Percentiles rank a stretch among this genome's conserved stretches.
Conservation (phyloP, 2,329 filamentous ascomycete genomes). For the Lanzia echinophila region DNA sequence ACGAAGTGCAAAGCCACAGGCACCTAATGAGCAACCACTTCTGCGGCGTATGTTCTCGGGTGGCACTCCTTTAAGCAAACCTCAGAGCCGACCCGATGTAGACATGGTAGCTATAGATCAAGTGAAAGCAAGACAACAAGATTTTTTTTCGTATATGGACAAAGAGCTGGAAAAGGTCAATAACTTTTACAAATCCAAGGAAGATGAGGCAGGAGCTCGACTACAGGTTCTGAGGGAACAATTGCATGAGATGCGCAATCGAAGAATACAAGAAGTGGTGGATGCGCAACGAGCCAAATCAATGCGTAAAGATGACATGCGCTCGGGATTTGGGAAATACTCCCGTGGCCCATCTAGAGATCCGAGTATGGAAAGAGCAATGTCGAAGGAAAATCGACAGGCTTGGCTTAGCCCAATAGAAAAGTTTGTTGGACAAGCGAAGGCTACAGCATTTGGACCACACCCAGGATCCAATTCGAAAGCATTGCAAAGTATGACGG, state of each 20-base stretch:
- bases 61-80: conserved; percentile 31
- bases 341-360: conserved; percentile 18
- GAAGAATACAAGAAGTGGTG: conserved; percentile 64
- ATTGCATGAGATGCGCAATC: conserved; percentile 86
- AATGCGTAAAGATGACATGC: conserved; percentile 19
- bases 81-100: conserved; percentile 38
- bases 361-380: conserved; percentile 11
- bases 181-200: conserved; percentile 79
- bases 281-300: conserved; percentile 19
- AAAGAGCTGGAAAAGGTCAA: conserved; percentile 87
- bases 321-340: conserved; percentile 12
- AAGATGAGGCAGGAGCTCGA: conserved; percentile 72
- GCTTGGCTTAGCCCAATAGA: conserved; percentile 46
- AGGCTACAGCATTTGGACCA: conserved; percentile 41
- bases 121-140: conserved; percentile 66
- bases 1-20: conserved; percentile 14
- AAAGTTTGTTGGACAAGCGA: conserved; percentile 29
- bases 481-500: conserved; percentile 46
- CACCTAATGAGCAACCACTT: conserved; percentile 18
- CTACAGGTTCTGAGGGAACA: conserved; percentile 70
- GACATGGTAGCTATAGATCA: conserved; percentile 53
- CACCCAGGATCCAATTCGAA: conserved; percentile 54
- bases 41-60: conserved; percentile 25
- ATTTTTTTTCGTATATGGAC: conserved; percentile 84
- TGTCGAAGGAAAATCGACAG: conserved; percentile 22